These are phyloP conservation scores for Nakazawaea populi DNA, from an alignment of 805 yeast species.

Conservation along the genomic window DNA sequence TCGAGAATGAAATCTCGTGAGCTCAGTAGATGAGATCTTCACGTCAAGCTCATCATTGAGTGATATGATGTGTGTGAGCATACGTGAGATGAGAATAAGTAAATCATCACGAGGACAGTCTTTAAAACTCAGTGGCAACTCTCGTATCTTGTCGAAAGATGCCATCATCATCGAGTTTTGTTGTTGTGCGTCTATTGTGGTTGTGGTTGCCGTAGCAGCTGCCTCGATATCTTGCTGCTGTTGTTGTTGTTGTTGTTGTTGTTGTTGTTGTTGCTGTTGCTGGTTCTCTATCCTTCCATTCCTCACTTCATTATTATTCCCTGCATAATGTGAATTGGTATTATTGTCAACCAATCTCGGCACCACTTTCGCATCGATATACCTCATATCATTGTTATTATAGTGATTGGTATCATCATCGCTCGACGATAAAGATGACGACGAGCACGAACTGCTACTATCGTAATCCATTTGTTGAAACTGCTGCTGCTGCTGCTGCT, in stretches of 20 bases:
- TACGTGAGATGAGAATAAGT: constrained; percentile 66
- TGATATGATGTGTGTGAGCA: constrained; percentile 69
- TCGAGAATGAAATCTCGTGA: constrained; percentile 91
- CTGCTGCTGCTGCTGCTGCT: no score
- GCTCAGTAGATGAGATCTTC: constrained; percentile 29
- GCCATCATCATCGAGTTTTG: not conserved
- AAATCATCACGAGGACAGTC: constrained; percentile 67
- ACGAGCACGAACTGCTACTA: not conserved
- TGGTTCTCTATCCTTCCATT: no score
- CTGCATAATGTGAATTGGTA: no score
- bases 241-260: no score
- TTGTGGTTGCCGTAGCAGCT: not conserved
- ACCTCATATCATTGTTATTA: not conserved
- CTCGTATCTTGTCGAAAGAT: not conserved
- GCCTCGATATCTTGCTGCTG: no score
- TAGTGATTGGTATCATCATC: not conserved
- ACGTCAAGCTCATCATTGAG: constrained; percentile 53
- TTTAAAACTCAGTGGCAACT: constrained; percentile 48
- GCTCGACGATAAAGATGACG: not conserved
- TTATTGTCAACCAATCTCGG: not conserved
- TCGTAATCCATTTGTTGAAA: no score
- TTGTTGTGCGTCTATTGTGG: not conserved
- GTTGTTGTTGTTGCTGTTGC: no score
- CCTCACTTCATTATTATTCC: no score
- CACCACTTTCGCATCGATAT: not conserved